These are phyloP conservation scores for Emmonsiellopsis sp. DNA, from an alignment of 2,329 filamentous ascomycete species.

Conservation along the genomic window DNA sequence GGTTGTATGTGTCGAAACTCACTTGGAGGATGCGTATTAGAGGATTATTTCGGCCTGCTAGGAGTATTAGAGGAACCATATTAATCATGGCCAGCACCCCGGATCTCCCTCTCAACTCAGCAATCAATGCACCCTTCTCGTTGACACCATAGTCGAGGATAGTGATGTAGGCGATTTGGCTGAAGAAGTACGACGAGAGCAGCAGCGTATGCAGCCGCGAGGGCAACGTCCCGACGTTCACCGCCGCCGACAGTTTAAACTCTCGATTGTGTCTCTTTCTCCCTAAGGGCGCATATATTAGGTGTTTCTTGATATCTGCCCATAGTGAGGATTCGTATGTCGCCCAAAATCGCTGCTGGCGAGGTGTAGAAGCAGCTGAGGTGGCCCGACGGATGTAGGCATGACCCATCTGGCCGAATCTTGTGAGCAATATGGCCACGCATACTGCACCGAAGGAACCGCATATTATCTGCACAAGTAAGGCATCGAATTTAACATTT, in stretches of 20 bases:
- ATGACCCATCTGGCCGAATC: slow-evolving; percentile 35
- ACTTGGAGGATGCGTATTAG: slow-evolving; percentile 73
- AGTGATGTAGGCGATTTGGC: slow-evolving; percentile 66
- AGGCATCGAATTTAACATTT: slow-evolving; percentile 29
- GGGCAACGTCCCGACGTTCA: slow-evolving; percentile 68
- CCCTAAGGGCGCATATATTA: slow-evolving; percentile 57
- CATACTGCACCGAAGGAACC: slow-evolving; percentile 25
- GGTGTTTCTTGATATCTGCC: slow-evolving; percentile 37
- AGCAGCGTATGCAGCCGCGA: slow-evolving; percentile 68
- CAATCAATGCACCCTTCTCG: slow-evolving; percentile 51
- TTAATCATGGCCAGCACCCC: slow-evolving; percentile 80
- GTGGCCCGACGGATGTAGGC: slow-evolving; percentile 37
- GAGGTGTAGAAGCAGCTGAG: slow-evolving; percentile 26
- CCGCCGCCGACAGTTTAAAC: slow-evolving; percentile 57
- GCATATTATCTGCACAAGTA: slow-evolving; percentile 33
- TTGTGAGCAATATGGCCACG: slow-evolving; percentile 30
- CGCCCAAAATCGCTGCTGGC: slow-evolving; percentile 38
- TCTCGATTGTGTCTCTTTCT: slow-evolving; percentile 69
- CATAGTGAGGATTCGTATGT: slow-evolving; percentile 33
- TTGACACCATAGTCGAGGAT: slow-evolving; percentile 36
- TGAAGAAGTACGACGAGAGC: slow-evolving; percentile 56
- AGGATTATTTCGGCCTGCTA: slow-evolving; percentile 89
- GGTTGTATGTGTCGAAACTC: slow-evolving; percentile 94
- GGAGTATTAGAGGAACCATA: slow-evolving; percentile 81
- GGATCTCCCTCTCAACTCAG: slow-evolving; percentile 75